Conservation (phyloP, 345 rosid genomes). For the Excoecaria agallocha region DNA sequence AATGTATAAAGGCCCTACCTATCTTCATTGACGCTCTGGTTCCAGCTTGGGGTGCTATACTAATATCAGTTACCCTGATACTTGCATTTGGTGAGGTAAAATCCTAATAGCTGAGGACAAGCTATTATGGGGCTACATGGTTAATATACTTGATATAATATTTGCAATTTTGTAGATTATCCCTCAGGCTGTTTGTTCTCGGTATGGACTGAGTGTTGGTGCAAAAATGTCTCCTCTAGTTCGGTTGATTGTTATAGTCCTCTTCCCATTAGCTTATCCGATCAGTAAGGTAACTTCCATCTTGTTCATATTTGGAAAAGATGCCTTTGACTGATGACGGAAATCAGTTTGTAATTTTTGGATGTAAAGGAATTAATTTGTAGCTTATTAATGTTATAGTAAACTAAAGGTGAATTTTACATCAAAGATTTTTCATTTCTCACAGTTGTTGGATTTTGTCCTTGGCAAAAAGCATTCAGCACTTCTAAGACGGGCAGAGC, state of each 20-base stretch:
- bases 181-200: constrained; percentile 87
- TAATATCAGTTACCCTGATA: constrained; percentile 81
- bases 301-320: not conserved
- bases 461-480: constrained; percentile 77
- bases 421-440: not conserved
- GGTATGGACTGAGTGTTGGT: constrained; percentile 75
- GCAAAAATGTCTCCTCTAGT: constrained; percentile 67
- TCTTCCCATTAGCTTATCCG: constrained; percentile 78
- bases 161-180: constrained; percentile 46
- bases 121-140: not conserved
- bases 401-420: not conserved
- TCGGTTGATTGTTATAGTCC: constrained; percentile 53
- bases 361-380: not conserved
- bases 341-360: not conserved
- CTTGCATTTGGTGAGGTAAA: constrained; percentile 91
- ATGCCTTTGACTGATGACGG: not conserved
- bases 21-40: constrained; percentile 78
- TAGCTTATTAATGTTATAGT: not conserved
- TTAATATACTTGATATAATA: not conserved
- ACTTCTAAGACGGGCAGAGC: constrained; percentile 67
- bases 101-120: not conserved
- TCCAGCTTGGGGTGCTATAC: constrained; percentile 79
- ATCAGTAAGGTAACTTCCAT: constrained; percentile 60
- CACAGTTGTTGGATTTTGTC: constrained; percentile 64
- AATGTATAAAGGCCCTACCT: constrained; percentile 55